Evolutionary conservation across 805 yeast genomes (phyloP), one percentile per base, ranked within the genome.

Genomic region (Kodamaea laetipori): DNA sequence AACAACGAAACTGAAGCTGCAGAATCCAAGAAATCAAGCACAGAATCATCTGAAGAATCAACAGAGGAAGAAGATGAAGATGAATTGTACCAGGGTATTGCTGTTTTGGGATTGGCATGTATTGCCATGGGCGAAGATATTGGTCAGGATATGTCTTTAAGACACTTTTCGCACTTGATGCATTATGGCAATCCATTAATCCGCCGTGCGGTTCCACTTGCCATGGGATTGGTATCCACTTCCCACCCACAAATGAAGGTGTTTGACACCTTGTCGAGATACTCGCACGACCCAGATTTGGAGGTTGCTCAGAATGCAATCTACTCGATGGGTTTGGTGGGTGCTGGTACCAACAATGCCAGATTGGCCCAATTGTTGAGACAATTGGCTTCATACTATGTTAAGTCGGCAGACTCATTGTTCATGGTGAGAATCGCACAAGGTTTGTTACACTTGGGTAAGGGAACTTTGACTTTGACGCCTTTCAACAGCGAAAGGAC

Each of bases 291-390:
- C 60, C 83, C 88, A 44, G 97, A 94, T 64, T 70, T 87, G 54
- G 95, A 88, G 59, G 97, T 94, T 43, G 96, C 98, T 5, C 84
- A 84, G 63, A 94, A 90, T 61, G 90, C 99, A 15, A 90, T 94
- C 51, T 92, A 88, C 58, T 83, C 96, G 34, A 90, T 94, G 98
- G 99, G 99, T 43, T 71, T 94, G 50, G 95, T 92, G 55, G 99
- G 99, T 62, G 94, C 98, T 15, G 99, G 99, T 68, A 94, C 99
- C 21, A 92, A 94, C 68, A 94, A 94, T 63, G 99, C 99, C 6
- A 85, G 99, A 71, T 76, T 94, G 51, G 98, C 98, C 3, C 99
- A 94, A 71, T 76, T 94, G 51, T 77, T 94, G 59, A 81, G 99
- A 66, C 98, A 94, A 67, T 77, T 94, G 55, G 98, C 99, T 1